Base-by-base conservation (phyloP, 106 monocot species). In the Allium fistulosum region DNA sequence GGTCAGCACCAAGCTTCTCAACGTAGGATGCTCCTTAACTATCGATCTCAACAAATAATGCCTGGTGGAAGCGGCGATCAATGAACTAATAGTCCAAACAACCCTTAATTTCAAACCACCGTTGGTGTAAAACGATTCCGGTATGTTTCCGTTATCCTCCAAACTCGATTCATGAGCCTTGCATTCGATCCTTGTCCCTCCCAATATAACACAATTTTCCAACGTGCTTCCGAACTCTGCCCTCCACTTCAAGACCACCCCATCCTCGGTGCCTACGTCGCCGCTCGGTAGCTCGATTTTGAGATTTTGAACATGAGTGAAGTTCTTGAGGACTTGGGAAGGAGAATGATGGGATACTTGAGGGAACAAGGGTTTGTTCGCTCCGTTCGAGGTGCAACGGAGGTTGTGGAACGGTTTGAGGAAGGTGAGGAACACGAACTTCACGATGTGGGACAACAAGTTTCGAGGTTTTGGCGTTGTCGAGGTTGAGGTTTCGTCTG, bases 21-120 rank as follows among this genome's bases (percentile, higher is more conserved):
- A 58, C 1, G 86, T 86, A 1, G 86, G 86, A 49, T 94, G 93
- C 72, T 94, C 89, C 72, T 89, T 86, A 11, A 94, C 86, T 53
- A 94, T 86, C 45, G 86, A 82, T 10, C 73, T 68, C 7, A 92
- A 70, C 47, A 92, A 82, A 69, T 84, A 85, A 58, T 92, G 91
- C 68, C 91, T 74, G 11, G 91, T 92, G 28, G 91, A 92, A 48
- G 91, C 91, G 49, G 87, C 90, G 63, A 91, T 91, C 60, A 91
- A 47, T n/a, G 83, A 91, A 68, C 90, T 90, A 71, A 91, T 91
- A 46, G 91, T 87, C 91, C 91, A 91, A 17, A 91, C 91, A 7
- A 91, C 91, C 10, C 91, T 73, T 51, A 91, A 69, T 72, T 91
- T 91, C 46, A 91, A 61, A n/a, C 87, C 87, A 4, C 91, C 91